A percentile compares a stretch with the other conserved stretches of the same genome.
phyloP scores from a whole-genome alignment of 106 monocot genomes.

The Agapanthus africanus region DNA sequence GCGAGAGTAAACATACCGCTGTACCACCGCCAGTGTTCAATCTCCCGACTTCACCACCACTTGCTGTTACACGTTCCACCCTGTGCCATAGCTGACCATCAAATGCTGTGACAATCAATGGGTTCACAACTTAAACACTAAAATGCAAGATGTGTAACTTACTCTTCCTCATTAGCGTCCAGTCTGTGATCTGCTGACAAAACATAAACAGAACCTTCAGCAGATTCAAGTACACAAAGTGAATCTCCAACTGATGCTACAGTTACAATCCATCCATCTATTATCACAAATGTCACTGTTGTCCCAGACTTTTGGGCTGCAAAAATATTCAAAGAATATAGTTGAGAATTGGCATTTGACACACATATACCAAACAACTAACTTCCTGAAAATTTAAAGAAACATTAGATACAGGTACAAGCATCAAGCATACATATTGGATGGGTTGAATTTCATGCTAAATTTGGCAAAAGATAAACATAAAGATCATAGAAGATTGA shows the following conservation, averaged over 20 bases:
- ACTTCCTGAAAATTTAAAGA: not conserved
- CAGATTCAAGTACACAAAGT: slow-evolving; percentile 85
- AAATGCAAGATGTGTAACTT: slow-evolving; percentile 15
- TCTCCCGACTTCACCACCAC: slow-evolving; percentile 90
- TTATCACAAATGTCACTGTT: slow-evolving; percentile 84
- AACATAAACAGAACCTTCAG: slow-evolving; percentile 71
- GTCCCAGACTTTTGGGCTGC: slow-evolving; percentile 79
- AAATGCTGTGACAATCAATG: not conserved
- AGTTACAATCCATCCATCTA: slow-evolving; percentile 78
- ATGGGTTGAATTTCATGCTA: not conserved
- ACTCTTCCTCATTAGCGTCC: slow-evolving; percentile 83
- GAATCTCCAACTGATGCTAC: slow-evolving; percentile 98
- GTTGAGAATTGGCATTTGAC: not conserved
- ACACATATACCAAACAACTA: not conserved
- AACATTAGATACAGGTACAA: not conserved
- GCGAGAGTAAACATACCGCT: slow-evolving; percentile 30
- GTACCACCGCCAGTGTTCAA: slow-evolving; percentile 57
- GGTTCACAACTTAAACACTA: not conserved
- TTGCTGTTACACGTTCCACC: slow-evolving; percentile 64
- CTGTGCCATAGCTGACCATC: slow-evolving; percentile 23
- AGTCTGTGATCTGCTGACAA: slow-evolving; percentile 88
- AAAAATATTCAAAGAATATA: slow-evolving; percentile 3
- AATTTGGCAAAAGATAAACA: not conserved
- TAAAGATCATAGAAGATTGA: not conserved
- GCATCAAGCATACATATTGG: not conserved